These are phyloP conservation scores for Glomus cerebriforme DNA, from an alignment of 192 early-diverging fungal species.

Conservation along the genomic window DNA sequence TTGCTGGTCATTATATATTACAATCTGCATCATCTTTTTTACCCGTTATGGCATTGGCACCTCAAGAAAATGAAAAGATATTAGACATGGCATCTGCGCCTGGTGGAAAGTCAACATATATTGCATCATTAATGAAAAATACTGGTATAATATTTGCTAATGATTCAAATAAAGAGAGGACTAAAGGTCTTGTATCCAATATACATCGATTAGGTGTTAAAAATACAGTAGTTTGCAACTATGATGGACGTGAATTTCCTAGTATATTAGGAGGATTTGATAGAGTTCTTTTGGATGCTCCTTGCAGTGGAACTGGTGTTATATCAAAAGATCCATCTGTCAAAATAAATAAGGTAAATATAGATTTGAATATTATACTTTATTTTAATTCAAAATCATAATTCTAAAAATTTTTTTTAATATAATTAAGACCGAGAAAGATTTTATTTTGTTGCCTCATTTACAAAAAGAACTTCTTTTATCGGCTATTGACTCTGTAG, in stretches of 20 bases:
- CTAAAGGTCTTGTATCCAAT: constrained; percentile 89
- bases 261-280: constrained; percentile 97
- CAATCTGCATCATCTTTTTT: constrained; percentile 98
- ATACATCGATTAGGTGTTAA: constrained; percentile 86
- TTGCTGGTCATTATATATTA: constrained; percentile 99
- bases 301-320: constrained; percentile 98
- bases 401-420: not conserved
- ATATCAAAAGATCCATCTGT: constrained; percentile 97
- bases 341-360: constrained; percentile 83
- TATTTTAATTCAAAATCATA: not conserved
- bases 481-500: constrained; percentile 94
- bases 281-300: constrained; percentile 94
- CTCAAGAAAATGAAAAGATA: constrained; percentile 91
- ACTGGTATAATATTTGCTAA: constrained; percentile 97
- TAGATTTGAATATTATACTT: no score
- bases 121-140: constrained; percentile 95
- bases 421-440: constrained; percentile 65
- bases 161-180: constrained; percentile 93
- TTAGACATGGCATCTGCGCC: constrained; percentile 98
- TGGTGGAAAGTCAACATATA: constrained; percentile 97
- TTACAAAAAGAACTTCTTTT: constrained; percentile 97
- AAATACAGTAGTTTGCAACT: constrained; percentile 91
- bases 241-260: constrained; percentile 98
- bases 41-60: constrained; percentile 93
- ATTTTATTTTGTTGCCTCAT: constrained; percentile 89